These are phyloP conservation scores for Agrocybe praecox DNA, from an alignment of 768 basidiomycete species.

Conservation along the genomic window DNA sequence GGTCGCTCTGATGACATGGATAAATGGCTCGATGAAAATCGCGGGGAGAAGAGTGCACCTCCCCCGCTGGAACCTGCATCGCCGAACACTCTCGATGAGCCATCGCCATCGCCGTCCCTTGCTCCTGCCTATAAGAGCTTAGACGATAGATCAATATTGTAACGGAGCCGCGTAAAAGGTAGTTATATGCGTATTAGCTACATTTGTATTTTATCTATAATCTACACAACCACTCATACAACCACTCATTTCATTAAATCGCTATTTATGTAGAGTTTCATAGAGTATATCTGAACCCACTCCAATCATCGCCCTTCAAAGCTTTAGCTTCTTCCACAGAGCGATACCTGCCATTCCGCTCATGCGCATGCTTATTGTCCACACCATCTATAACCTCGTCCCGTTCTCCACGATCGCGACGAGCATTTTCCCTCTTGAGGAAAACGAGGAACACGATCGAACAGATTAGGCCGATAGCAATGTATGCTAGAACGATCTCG, in stretches of 20 bases:
- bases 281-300: constrained; percentile 70
- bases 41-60: constrained; percentile 63
- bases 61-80: constrained; percentile 59
- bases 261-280: constrained; percentile 23
- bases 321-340: constrained; percentile 58
- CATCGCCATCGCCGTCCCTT: constrained; percentile 43
- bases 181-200: constrained; percentile 4
- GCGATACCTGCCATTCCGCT: constrained; percentile 54
- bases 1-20: constrained; percentile 91
- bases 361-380: constrained; percentile 44
- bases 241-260: constrained; percentile 20
- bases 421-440: constrained; percentile 59
- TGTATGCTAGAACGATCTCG: constrained; percentile 70
- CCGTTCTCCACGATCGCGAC: constrained; percentile 65
- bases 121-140: constrained; percentile 38
- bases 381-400: constrained; percentile 63
- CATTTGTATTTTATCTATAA: constrained; percentile 33
- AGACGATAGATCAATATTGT: constrained; percentile 25
- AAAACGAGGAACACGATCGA: constrained; percentile 48
- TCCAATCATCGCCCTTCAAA: constrained; percentile 74
- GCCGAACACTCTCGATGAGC: constrained; percentile 36
- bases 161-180: constrained; percentile 6
- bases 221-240: constrained; percentile 15
- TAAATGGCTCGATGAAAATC: constrained; percentile 90
- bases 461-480: constrained; percentile 62